Base-by-base conservation (phyloP, 305 asterid species). In the Solanum hybrid region DNA sequence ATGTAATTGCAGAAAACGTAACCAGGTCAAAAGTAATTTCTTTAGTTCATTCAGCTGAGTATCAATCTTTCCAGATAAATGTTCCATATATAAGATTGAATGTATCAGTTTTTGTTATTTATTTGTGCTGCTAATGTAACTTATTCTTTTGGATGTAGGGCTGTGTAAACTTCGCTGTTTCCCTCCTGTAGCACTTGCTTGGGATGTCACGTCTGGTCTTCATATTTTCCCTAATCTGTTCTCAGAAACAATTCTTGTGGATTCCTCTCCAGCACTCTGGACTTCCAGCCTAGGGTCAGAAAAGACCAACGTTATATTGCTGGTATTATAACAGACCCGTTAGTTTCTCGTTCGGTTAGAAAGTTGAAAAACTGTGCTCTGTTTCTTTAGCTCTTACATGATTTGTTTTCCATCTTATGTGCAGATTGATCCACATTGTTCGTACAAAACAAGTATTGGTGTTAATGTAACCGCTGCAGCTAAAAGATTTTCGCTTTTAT, bases 351-450 rank as follows among this genome's bases (percentile, higher is more conserved):
- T 81, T 40, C 69, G 24, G 36, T 81, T 31, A 16, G 87, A 83
- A 83, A 28, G 87, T 33, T 84, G 75, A 84, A 51, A 51, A 73
- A 51, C 88, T 87, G 83, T 75, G 85, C 26, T 80, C 76, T 78
- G 75, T 39, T 87, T 40, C 78, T 86, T n/a, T 73, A 16, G 4
- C 88, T 84, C 40, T 67, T n/a, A 20, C 33, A 88, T 33, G 76
- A 61, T 57, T 78, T 78, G 46, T 33, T 88, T 88, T 64, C 89
- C 18, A 11, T 90, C 88, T 88, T 90, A 78, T 86, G 35, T 94
- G 92, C 96, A 98, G 99, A 95, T 95, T 87, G 99, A 98, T 92
- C 99, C 99, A 77, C 99, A 97, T 94, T 98, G 99, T 93, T 97
- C 99, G 13, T 98, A 98, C 92, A 93, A 87, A 93, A 92, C 94